phyloP scores from a whole-genome alignment of 2,329 filamentous ascomycete species.

The Xylariales sp. region DNA sequence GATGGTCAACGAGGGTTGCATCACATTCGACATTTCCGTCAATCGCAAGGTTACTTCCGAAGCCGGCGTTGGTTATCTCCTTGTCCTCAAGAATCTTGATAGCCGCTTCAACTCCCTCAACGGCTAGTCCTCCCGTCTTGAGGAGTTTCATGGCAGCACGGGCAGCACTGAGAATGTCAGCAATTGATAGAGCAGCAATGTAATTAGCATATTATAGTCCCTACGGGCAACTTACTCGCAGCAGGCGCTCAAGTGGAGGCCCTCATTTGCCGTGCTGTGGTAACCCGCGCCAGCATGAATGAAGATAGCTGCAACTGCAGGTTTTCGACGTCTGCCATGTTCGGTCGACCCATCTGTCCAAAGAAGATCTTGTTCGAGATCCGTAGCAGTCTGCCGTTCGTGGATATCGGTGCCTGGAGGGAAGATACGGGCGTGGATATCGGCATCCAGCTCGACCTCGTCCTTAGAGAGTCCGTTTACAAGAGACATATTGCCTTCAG shows the following conservation, averaged over 20 bases:
- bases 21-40: conserved; percentile 92
- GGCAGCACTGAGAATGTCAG: conserved; percentile 60
- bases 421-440: not conserved
- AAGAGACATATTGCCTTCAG: not conserved
- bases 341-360: conserved; percentile 37
- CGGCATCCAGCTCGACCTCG: not conserved
- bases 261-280: conserved; percentile 83
- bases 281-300: conserved; percentile 94
- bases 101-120: conserved; percentile 86
- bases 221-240: conserved; percentile 76
- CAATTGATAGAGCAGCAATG: not conserved
- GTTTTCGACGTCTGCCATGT: conserved; percentile 31
- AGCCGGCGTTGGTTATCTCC: conserved; percentile 95
- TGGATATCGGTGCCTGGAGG: not conserved
- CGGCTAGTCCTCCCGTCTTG: conserved; percentile 70
- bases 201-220: too few species aligned
- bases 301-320: conserved; percentile 63
- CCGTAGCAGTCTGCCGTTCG: not conserved
- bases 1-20: conserved; percentile 86
- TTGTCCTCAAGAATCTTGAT: conserved; percentile 85
- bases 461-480: too few species aligned
- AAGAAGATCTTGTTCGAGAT: too few species aligned
- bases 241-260: conserved; percentile 78
- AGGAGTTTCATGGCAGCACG: conserved; percentile 77
- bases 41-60: conserved; percentile 88